phyloP scores from a whole-genome alignment of 2,329 filamentous ascomycete genomes.

The Paraphoma chrysanthemicola region DNA sequence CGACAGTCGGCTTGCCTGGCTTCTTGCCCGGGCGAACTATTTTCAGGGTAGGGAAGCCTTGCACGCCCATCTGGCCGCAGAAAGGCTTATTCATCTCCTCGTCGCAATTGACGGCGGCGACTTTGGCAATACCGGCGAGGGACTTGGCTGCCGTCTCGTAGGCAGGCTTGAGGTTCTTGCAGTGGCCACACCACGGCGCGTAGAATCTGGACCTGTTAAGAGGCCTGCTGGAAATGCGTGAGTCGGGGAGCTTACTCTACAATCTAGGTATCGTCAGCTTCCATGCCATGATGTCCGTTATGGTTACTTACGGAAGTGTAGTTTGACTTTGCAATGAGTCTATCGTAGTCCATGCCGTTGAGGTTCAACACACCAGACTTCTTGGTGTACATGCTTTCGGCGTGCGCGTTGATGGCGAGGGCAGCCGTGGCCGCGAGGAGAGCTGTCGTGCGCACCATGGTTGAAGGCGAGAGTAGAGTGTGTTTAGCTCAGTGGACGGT shows the following conservation, averaged over 20 bases:
- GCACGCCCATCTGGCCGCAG: slow-evolving; percentile 83
- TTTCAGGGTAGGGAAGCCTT: slow-evolving; percentile 96
- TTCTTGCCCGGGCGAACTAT: slow-evolving; percentile 87
- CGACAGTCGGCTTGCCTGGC: slow-evolving; percentile 77
- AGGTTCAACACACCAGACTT: slow-evolving; percentile 87
- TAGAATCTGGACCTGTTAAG: slow-evolving; percentile 74
- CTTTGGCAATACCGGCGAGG: slow-evolving; percentile 90
- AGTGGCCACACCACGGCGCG: slow-evolving; percentile 97
- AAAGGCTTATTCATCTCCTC: slow-evolving; percentile 90
- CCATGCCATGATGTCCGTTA: not conserved
- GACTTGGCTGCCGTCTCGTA: slow-evolving; percentile 94
- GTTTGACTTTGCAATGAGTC: slow-evolving; percentile 85
- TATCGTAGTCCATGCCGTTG: slow-evolving; percentile 78
- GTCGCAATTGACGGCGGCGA: slow-evolving; percentile 94
- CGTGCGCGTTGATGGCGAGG: slow-evolving; percentile 70
- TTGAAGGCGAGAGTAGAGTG: slow-evolving; percentile 10
- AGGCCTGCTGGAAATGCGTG: not conserved
- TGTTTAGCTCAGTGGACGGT: slow-evolving; percentile 6
- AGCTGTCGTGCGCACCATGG: slow-evolving; percentile 46
- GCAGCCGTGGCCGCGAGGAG: slow-evolving; percentile 64
- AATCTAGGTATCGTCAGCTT: slow-evolving; percentile 35
- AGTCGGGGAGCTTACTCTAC: slow-evolving; percentile 44
- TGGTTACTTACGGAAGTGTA: slow-evolving; percentile 77
- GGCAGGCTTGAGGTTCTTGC: slow-evolving; percentile 91
- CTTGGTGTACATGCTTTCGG: slow-evolving; percentile 82